Percentiles rank a stretch among this genome's conserved stretches.
phyloP scores from a whole-genome alignment of 2,329 filamentous ascomycete genomes.

The Chaetomium olivaceum region DNA sequence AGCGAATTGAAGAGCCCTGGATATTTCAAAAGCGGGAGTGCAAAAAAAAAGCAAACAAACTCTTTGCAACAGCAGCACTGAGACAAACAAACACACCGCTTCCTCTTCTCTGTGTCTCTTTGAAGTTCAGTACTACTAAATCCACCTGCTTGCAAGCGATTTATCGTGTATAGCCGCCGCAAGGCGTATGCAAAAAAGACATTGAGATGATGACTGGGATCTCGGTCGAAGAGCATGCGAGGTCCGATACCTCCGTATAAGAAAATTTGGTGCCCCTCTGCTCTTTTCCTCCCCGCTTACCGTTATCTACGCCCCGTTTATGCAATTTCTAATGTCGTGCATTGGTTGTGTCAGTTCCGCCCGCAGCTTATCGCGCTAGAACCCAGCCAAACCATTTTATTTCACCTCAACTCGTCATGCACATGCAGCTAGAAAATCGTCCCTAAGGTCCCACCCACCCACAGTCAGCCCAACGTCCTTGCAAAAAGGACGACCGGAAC shows the following conservation, averaged over 20 bases:
- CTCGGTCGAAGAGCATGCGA: neutral
- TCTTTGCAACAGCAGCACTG: neutral
- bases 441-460: slow-evolving; percentile 4
- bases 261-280: slow-evolving; percentile 20
- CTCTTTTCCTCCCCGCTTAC: neutral
- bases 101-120: neutral
- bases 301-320: slow-evolving; percentile 19
- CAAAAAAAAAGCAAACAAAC: neutral
- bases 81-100: neutral
- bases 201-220: neutral
- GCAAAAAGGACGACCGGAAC: neutral
- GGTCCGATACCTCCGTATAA: slow-evolving; percentile 24
- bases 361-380: slow-evolving; percentile 21
- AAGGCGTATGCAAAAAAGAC: neutral
- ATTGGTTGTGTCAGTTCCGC: neutral
- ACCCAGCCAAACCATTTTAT: slow-evolving; percentile 25
- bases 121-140: neutral
- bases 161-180: neutral
- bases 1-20: neutral
- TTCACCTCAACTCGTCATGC: slow-evolving; percentile 29
- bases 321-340: slow-evolving; percentile 21
- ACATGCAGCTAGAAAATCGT: slow-evolving; percentile 25
- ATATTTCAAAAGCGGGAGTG: neutral
- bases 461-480: neutral
- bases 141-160: neutral